Evolutionary conservation across 2,329 filamentous ascomycete genomes (phyloP).

Genomic region (Diplodia seriata): DNA sequence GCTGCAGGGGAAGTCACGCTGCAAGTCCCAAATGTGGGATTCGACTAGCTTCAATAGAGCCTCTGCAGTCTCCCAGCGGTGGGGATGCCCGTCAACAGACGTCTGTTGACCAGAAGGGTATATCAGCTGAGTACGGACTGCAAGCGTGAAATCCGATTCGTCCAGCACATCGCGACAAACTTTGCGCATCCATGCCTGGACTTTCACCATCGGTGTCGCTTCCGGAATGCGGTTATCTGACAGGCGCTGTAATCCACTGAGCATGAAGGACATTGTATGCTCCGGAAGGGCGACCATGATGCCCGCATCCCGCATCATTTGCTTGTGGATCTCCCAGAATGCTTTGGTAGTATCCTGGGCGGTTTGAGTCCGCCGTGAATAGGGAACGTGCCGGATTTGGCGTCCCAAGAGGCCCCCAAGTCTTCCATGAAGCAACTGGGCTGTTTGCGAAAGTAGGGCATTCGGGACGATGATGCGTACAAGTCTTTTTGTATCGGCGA

Average conservation of each 20-base stretch:
- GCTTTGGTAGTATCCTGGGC: conserved; percentile 39
- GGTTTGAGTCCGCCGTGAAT: conserved; percentile 60
- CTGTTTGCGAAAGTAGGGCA: conserved; percentile 64
- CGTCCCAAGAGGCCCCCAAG: conserved; percentile 63
- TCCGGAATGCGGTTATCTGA: conserved; percentile 54
- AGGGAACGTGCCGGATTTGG: conserved; percentile 63
- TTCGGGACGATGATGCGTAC: conserved; percentile 64
- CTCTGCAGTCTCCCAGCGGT: conserved; percentile 50
- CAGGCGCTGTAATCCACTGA: conserved; percentile 66
- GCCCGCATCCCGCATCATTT: conserved; percentile 55
- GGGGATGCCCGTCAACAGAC: conserved; percentile 50
- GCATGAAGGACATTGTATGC: conserved; percentile 68
- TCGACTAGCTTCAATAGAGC: conserved; percentile 45
- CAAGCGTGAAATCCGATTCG: conserved; percentile 61
- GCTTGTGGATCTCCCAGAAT: conserved; percentile 51
- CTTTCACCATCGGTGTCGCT: conserved; percentile 57
- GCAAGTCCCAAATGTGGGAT: conserved; percentile 45
- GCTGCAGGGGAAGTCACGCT: conserved; percentile 50
- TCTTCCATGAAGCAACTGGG: conserved; percentile 61
- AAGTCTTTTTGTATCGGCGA: conserved; percentile 53
- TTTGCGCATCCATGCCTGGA: conserved; percentile 59
- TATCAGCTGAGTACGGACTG: conserved; percentile 52
- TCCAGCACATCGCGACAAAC: conserved; percentile 68
- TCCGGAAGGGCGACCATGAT: conserved; percentile 68
- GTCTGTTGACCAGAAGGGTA: conserved; percentile 53